Conservation (phyloP, 1,284 basidiomycete genomes). For the Cystobasidiaceae sp. region DNA sequence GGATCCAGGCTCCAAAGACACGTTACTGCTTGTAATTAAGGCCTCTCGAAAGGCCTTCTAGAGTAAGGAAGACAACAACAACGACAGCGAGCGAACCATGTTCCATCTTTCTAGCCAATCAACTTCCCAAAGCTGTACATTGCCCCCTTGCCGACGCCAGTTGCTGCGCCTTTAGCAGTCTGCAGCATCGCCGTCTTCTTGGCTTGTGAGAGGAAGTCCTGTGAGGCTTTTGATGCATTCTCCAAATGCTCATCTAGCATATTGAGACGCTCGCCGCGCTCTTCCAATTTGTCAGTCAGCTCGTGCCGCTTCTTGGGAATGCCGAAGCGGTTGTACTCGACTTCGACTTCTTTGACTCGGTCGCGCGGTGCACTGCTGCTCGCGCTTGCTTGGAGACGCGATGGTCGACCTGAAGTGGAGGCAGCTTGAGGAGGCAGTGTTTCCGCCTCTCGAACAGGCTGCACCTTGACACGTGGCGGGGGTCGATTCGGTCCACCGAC, state of each 20-base stretch:
- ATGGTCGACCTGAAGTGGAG: too few species aligned
- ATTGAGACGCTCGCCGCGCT: constrained; percentile 24
- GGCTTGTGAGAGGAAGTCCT: constrained; percentile 24
- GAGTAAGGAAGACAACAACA: too few species aligned
- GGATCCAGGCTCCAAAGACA: too few species aligned
- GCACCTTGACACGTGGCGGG: neutral
- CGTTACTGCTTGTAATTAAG: too few species aligned
- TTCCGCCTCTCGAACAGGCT: neutral
- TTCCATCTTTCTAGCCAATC: constrained; percentile 4
- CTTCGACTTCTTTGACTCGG: constrained; percentile 12
- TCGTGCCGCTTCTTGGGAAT: constrained; percentile 25
- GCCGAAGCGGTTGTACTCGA: constrained; percentile 22
- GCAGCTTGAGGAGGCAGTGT: neutral
- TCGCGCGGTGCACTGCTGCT: neutral
- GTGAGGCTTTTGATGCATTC: constrained; percentile 15
- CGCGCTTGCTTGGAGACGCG: neutral
- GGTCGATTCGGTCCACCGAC: constrained; percentile 23
- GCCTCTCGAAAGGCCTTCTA: too few species aligned
- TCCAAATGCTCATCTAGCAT: constrained; percentile 25
- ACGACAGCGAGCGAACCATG: too few species aligned
- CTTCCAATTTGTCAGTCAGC: constrained; percentile 23
- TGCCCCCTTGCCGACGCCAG: constrained; percentile 24
- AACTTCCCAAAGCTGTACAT: constrained; percentile 23
- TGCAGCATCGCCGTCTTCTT: constrained; percentile 11
- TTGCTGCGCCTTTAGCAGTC: constrained; percentile 8